A percentile compares a stretch with the other conserved stretches of the same genome.
Evolutionary conservation across 805 yeast species (phyloP).

Genomic region (Yarrowia sp.): DNA sequence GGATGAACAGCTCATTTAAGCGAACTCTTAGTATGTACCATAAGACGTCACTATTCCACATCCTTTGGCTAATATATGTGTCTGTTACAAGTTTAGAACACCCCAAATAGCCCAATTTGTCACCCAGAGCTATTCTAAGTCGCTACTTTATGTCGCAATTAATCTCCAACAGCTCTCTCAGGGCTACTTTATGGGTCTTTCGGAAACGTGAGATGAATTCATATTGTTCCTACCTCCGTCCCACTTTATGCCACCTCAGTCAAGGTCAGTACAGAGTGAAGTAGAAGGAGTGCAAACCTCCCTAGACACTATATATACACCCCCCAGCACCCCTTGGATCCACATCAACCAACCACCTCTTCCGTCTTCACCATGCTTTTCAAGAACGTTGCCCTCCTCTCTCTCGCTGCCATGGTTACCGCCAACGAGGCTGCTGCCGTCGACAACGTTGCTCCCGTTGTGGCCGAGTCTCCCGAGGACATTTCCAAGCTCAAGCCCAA

Average conservation of each 20-base stretch:
- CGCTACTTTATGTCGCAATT: not conserved
- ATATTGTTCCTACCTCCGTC: not conserved
- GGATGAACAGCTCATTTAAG: too few relatives aligned
- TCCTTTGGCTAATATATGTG: not conserved
- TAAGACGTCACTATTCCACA: too few relatives aligned
- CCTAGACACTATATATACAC: not conserved
- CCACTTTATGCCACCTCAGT: not conserved
- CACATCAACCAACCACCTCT: conserved; percentile 26
- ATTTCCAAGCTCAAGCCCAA: conserved; percentile 22
- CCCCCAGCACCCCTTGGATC: not conserved
- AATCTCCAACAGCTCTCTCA: not conserved
- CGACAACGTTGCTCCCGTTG: conserved; percentile 16
- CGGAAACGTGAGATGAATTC: not conserved
- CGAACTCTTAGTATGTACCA: too few relatives aligned
- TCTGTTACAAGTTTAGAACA: too few relatives aligned
- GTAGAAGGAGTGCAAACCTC: not conserved
- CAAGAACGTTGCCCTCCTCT: conserved; percentile 35
- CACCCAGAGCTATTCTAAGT: too few relatives aligned
- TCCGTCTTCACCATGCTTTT: conserved; percentile 18
- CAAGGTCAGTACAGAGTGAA: not conserved
- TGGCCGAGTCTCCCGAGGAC: conserved; percentile 31
- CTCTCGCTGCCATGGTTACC: conserved; percentile 37
- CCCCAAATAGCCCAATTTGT: too few relatives aligned
- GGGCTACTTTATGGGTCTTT: not conserved
- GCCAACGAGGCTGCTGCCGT: conserved; percentile 26